These are phyloP conservation scores for Saturnispora kantuleensis DNA, from an alignment of 805 yeast species.

Conservation along the genomic window DNA sequence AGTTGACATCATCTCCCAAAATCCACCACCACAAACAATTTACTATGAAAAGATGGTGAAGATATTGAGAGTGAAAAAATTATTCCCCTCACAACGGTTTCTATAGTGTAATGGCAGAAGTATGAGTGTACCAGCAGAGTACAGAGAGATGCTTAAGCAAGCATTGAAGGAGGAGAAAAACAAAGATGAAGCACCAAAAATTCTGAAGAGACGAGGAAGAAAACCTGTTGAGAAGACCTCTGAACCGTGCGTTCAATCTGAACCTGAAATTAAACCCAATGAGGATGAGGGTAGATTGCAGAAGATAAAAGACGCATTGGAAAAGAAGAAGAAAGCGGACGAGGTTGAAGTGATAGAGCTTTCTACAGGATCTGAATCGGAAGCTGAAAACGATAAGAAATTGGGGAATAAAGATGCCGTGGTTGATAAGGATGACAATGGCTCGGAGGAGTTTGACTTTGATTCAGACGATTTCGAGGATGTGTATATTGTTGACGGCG, in stretches of 20 bases:
- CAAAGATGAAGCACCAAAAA: not conserved
- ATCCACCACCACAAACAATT: no score
- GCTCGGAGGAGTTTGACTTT: conserved; percentile 21
- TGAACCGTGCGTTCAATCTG: not conserved
- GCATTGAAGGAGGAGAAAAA: conserved; percentile 6
- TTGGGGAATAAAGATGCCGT: not conserved
- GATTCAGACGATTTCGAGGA: conserved; percentile 34
- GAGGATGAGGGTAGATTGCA: not conserved
- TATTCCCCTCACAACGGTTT: not conserved
- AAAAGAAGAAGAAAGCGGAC: conserved; percentile 12
- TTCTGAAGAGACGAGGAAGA: not conserved
- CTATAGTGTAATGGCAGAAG: not conserved
- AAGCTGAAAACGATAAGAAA: not conserved
- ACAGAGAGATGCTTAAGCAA: conserved; percentile 5
- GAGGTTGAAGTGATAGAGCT: conserved; percentile 18
- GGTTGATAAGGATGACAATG: conserved; percentile 3
- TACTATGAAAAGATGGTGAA: no score
- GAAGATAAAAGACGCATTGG: conserved; percentile 9
- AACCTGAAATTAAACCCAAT: not conserved
- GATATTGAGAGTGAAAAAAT: no score
- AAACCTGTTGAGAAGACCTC: not conserved
- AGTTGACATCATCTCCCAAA: no score
- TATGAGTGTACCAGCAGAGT: conserved; percentile 5
- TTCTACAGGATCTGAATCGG: not conserved
- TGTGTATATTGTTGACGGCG: conserved; percentile 22